Conservation (phyloP, 1,284 basidiomycete species). For the Cutaneotrichosporon daszewskae region DNA sequence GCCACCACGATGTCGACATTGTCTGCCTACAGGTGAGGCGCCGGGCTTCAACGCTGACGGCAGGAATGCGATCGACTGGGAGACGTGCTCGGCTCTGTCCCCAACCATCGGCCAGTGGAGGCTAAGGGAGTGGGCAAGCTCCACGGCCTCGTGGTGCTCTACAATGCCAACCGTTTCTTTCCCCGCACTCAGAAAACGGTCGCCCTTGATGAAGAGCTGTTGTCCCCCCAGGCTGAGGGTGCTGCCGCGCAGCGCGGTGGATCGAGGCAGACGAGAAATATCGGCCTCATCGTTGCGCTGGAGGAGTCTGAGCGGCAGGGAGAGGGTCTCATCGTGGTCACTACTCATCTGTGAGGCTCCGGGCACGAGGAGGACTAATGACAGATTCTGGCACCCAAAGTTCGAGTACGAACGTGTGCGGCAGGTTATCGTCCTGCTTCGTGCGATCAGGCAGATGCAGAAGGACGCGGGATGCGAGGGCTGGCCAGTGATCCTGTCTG, state of each 20-base stretch:
- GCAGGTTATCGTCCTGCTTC: conserved; percentile 56
- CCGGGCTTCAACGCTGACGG: background rate
- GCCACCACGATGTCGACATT: conserved; percentile 60
- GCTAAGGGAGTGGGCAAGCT: conserved; percentile 64
- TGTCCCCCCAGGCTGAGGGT: conserved; percentile 1
- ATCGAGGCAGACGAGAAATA: conserved; percentile 74
- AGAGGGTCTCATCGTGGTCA: conserved; percentile 57
- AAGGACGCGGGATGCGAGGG: conserved; percentile 49
- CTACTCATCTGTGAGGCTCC: conserved; percentile 53
- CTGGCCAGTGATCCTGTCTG: conserved; percentile 78
- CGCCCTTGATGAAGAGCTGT: conserved; percentile 12
- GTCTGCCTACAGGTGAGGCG: conserved; percentile 71
- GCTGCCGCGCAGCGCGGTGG: conserved; percentile 48
- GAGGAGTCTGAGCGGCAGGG: conserved; percentile 46
- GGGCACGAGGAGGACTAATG: background rate
- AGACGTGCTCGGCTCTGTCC: conserved; percentile 57
- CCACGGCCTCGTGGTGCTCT: conserved; percentile 78
- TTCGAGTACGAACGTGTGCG: conserved; percentile 83
- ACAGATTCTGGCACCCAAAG: conserved; percentile 85
- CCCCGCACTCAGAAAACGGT: conserved; percentile 38
- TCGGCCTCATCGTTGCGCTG: conserved; percentile 68
- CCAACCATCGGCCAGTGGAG: conserved; percentile 52
- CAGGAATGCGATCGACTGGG: conserved; percentile 58
- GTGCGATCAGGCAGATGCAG: conserved; percentile 61
- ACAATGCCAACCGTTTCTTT: conserved; percentile 55